phyloP scores from a whole-genome alignment of 1,284 basidiomycete species.

The Pyrrhoderma lamaoense region DNA sequence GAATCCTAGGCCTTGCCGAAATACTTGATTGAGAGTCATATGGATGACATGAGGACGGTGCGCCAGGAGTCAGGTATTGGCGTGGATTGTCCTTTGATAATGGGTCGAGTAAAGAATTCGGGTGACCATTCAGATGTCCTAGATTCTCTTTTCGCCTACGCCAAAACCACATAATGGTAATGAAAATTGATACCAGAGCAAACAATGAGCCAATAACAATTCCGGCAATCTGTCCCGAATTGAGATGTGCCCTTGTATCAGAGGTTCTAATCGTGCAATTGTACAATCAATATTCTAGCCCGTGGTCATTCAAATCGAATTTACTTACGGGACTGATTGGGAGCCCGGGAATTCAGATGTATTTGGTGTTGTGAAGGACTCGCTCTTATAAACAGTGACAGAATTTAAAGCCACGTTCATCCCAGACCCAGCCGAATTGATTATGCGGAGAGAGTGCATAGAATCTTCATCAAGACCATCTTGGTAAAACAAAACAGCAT shows the following conservation, averaged over 20 bases:
- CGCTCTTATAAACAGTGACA: slow-evolving; percentile 11
- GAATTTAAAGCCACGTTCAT: slow-evolving; percentile 20
- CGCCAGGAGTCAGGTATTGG: no score
- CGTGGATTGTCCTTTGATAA: no score
- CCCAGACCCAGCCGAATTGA: slow-evolving; percentile 21
- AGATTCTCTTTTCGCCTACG: no score
- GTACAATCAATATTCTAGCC: not conserved
- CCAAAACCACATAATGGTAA: not conserved
- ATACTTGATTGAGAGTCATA: no score
- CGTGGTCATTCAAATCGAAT: not conserved
- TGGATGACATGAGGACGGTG: no score
- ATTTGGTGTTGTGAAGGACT: no score
- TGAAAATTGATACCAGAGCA: not conserved
- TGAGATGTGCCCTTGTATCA: no score
- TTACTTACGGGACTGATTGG: not conserved
- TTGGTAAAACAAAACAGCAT: slow-evolving; percentile 29
- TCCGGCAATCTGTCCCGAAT: not conserved
- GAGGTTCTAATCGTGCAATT: no score
- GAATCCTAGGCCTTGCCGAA: no score
- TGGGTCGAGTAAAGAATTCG: no score
- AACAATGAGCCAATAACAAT: not conserved
- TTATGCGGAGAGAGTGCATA: slow-evolving; percentile 26
- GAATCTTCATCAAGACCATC: slow-evolving; percentile 28
- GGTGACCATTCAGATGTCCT: no score
- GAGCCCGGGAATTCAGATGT: no score